Evolutionary conservation across 2,329 filamentous ascomycete species (phyloP), one percentile per base, ranked within the genome.

Genomic region (Myriosclerotinia duriaeana): DNA sequence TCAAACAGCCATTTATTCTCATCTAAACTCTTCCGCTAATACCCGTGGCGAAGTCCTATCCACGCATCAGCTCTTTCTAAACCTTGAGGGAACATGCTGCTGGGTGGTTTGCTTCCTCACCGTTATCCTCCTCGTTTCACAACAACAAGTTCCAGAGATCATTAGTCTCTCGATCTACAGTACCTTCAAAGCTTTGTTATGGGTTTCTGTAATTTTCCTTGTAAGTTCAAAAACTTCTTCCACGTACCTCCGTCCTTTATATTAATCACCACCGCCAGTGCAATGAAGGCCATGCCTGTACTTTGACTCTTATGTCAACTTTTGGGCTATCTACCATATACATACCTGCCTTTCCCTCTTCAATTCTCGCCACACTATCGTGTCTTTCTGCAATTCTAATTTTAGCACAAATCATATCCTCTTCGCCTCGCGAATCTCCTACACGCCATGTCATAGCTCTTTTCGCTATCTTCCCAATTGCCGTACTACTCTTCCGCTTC

Each of bases 41-140:
- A 17, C 0, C 12, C 8, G 12, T 36, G 36, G 44, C 17, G 53
- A 65, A n/a, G 5, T 22, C 1, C 12, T 22, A 6, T 34, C 54
- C 17, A 5, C 36, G 14, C 36, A 53, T 44, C 34, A 60, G 12
- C 22, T 65, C 7, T 44, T 65, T 52, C 48, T 34, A 5, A 14
- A 48, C 15, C 20, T 65, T 15, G 54, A 65, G n/a, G 50, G 30
- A 30, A 65, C 64, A 36, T 65, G 64, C n/a, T 65, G 64, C 54
- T 65, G 64, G 64, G 34, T 61, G n/a, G 55, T 65, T 22, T 65
- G 54, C 55, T 61, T 65, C 38, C 44, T 60, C 7, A 60, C 64
- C 15, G 40, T 60, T 20, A 65, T 65, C 12, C 54, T 65, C 40
- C 55, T 60, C 9, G 54, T 53, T 53, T 65, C 54, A 61, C 54